phyloP scores from a whole-genome alignment of 2,329 filamentous ascomycete species.

The Dichotomopilus funicola region DNA sequence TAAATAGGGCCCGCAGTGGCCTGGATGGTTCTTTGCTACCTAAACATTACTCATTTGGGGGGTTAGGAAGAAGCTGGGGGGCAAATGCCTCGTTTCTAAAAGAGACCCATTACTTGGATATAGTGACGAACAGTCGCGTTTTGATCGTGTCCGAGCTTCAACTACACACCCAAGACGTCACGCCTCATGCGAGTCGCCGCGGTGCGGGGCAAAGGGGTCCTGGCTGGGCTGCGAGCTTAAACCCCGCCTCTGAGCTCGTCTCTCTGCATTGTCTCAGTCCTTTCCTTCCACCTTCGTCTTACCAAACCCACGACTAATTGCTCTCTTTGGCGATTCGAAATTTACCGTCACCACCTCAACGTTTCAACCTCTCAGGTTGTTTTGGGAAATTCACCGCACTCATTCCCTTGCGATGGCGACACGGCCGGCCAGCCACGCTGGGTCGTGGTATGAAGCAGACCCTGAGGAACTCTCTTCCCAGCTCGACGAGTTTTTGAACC shows the following conservation, averaged over 20 bases:
- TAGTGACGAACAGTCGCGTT: too few species aligned
- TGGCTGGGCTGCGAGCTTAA: too few species aligned
- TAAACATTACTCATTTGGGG: too few species aligned
- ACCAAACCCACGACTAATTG: neutral
- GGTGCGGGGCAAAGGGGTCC: neutral
- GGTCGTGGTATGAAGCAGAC: conserved; percentile 75
- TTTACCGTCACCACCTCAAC: neutral
- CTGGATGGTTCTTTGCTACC: neutral
- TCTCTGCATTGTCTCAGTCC: neutral
- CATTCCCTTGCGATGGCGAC: conserved; percentile 19
- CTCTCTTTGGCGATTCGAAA: neutral
- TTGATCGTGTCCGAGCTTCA: too few species aligned
- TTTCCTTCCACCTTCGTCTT: neutral
- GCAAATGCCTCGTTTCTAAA: too few species aligned
- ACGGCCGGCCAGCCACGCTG: conserved; percentile 65
- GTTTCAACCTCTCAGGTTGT: neutral
- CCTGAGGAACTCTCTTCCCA: conserved; percentile 54
- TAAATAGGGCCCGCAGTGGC: neutral
- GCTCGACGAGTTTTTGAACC: conserved; percentile 67
- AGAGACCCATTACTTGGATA: too few species aligned
- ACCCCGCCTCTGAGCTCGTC: neutral
- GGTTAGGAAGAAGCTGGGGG: too few species aligned
- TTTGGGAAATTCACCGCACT: neutral
- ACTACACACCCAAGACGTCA: neutral
- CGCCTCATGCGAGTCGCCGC: neutral